phyloP scores from a whole-genome alignment of 345 rosid genomes.

The Eucalyptus sp. region DNA sequence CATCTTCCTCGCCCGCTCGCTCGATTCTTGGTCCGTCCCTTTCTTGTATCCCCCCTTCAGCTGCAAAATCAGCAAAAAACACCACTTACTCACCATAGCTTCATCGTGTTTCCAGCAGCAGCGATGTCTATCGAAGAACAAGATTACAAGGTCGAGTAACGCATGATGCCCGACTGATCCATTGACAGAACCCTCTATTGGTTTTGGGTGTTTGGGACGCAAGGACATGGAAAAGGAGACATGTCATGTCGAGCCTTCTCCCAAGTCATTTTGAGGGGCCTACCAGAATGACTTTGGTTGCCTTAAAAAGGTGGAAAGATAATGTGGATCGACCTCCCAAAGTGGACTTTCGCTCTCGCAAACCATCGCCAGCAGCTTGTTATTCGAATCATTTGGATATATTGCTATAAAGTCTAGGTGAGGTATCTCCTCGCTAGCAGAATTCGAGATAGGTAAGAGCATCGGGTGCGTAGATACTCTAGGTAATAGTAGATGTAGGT shows the following conservation, averaged over 20 bases:
- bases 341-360: background rate
- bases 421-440: background rate
- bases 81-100: background rate
- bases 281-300: constrained; percentile 10
- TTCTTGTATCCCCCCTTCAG: constrained; percentile 53
- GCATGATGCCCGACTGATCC: background rate
- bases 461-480: background rate
- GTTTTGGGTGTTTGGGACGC: background rate
- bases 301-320: constrained; percentile 13
- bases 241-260: background rate
- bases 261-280: constrained; percentile 8
- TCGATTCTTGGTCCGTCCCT: constrained; percentile 10
- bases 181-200: background rate
- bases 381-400: background rate
- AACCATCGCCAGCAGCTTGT: background rate
- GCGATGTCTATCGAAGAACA: background rate
- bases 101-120: background rate
- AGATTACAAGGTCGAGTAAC: background rate
- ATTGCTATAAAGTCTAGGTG: background rate
- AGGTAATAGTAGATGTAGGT: background rate
- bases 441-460: background rate
- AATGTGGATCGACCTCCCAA: background rate
- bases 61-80: constrained; percentile 19
- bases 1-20: constrained; percentile 77
- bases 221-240: background rate